Base-by-base conservation (phyloP, 345 rosid genomes). In the Hibiscus syriacus region DNA sequence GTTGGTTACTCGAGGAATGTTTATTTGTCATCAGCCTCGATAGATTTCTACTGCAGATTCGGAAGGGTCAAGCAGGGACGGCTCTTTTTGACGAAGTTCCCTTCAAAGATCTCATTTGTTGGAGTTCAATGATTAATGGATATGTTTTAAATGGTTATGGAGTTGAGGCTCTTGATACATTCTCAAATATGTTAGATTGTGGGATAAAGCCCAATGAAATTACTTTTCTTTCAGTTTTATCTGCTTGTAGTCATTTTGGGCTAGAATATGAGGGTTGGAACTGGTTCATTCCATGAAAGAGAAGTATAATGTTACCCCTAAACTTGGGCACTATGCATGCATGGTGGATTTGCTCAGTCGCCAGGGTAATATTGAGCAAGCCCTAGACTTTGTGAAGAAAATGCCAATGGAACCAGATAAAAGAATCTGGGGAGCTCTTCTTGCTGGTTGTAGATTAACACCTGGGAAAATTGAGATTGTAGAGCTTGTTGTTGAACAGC, bases 221-320 rank as follows among this genome's bases (percentile, higher is more conserved):
- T 64, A 67, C 70, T 11, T 80, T 80, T 64, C 66, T 70, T 34
- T 74, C 79, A 67, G 73, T 72, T 61, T 67, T 80, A 55, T 67
- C 74, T 45, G 77, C 79, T 57, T 80, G 84, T 45, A 80, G 84
- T 77, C 79, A 77, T 20, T 75, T 75, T 25, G 77, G 77, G 6
- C 61, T 74, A 70, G 68, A 74, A 45, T 68, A 69, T 27, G 73
- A 80, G 59, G 79, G 81, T 25, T 69, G 74, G 56, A 56, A 38
- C 32, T 72, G 74, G 48, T 80, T 48, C 8, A 70, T 17, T 50
- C 29, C 12, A 60, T 60, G 65, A 60, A 36, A 60, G 65, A 36
- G 65, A 60, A 60, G 48, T 60, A 60, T 60, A 22, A 26, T 6
- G 25, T 60, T 38, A 38, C 65, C 20, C 65, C 49, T 20, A 60